These are phyloP conservation scores for Stagonosporopsis chrysanthemi DNA, from an alignment of 2,329 filamentous ascomycete species.

Conservation along the genomic window DNA sequence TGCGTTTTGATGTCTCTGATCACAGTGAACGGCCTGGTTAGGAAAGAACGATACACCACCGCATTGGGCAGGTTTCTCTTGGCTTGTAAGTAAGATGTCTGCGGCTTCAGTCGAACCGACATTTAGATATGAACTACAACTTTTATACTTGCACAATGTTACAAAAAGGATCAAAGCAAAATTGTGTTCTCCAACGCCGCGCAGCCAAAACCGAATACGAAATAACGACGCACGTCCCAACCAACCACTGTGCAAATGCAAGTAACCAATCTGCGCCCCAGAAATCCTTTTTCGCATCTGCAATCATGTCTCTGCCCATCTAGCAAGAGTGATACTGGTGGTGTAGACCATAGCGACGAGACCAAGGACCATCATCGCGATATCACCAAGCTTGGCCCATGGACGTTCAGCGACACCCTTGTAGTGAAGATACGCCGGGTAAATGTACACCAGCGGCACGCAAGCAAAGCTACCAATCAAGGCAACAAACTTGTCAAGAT, in stretches of 20 bases:
- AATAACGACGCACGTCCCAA: background rate
- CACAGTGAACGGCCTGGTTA: too few species aligned
- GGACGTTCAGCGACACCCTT: constrained; percentile 68
- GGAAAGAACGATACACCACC: too few species aligned
- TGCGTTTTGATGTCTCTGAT: too few species aligned
- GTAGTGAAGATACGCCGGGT: constrained; percentile 75
- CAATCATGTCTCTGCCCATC: constrained; percentile 41
- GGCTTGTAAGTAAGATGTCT: background rate
- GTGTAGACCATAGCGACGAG: constrained; percentile 77
- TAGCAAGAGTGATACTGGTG: constrained; percentile 65
- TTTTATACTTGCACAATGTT: background rate
- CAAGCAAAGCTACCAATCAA: constrained; percentile 77
- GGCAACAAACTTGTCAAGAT: constrained; percentile 77
- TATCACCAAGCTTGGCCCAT: constrained; percentile 65
- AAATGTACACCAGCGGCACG: constrained; percentile 79
- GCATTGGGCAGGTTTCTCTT: background rate
- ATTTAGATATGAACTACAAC: background rate
- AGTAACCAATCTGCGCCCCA: background rate
- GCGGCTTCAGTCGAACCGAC: background rate
- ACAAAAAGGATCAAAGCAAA: background rate
- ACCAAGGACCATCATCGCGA: constrained; percentile 69
- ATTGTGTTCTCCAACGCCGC: background rate
- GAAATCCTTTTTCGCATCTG: background rate
- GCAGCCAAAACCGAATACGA: background rate
- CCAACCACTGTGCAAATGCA: background rate